phyloP scores from a whole-genome alignment of 2,329 filamentous ascomycete genomes.

The Juglanconis sp. region DNA sequence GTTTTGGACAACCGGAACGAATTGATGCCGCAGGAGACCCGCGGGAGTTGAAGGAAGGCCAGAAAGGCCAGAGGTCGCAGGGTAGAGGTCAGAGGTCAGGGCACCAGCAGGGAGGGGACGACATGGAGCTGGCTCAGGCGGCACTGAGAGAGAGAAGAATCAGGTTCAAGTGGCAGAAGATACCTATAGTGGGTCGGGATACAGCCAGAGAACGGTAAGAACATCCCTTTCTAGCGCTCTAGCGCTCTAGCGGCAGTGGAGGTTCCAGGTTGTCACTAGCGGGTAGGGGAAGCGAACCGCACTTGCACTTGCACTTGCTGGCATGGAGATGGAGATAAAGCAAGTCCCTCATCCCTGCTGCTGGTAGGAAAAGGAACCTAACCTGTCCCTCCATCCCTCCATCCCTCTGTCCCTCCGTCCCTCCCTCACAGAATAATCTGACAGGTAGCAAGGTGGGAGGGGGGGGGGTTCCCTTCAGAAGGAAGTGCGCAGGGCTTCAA shows the following conservation, averaged over 20 bases:
- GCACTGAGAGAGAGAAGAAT: no score
- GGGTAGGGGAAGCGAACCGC: background rate
- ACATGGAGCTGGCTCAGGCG: no score
- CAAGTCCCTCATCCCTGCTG: background rate
- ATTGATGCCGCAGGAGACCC: constrained; percentile 35
- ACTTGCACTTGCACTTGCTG: background rate
- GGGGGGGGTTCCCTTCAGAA: no score
- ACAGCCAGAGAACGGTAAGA: no score
- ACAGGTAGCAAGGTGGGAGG: background rate
- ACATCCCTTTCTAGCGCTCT: no score
- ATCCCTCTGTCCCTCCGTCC: background rate
- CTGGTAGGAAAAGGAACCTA: background rate
- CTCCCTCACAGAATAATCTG: no score
- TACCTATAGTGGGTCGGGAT: no score
- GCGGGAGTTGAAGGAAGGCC: background rate
- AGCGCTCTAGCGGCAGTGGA: background rate
- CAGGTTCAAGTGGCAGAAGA: no score
- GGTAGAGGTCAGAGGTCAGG: background rate
- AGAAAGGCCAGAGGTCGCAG: background rate
- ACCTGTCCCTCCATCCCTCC: background rate
- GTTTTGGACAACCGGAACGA: constrained; percentile 35
- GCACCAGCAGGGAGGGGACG: background rate
- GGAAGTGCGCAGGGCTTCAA: no score
- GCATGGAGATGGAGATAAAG: background rate
- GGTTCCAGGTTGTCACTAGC: background rate